Conservation (phyloP, 2,329 filamentous ascomycete genomes). For the Paecilomyces sp. region DNA sequence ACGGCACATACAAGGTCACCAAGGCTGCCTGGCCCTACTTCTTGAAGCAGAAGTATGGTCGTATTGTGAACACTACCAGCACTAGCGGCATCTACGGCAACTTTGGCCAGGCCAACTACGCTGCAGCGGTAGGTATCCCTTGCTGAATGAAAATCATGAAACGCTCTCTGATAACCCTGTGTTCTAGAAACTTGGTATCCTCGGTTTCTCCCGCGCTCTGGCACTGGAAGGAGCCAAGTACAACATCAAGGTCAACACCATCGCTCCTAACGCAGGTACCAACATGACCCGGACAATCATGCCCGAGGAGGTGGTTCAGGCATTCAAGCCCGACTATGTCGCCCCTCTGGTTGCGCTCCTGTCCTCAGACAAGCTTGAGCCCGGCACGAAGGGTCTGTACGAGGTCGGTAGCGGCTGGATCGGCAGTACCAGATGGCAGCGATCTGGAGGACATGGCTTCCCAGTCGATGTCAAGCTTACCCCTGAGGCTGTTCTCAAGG, state of each 20-base stretch:
- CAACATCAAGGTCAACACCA: conserved; percentile 97
- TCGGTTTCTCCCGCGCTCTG: conserved; percentile 88
- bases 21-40: conserved; percentile 98
- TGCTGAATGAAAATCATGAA: conserved; percentile 7
- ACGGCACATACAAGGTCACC: conserved; percentile 92
- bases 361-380: conserved; percentile 76
- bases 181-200: conserved; percentile 73
- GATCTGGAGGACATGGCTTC: conserved; percentile 83
- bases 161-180: conserved; percentile 3
- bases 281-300: conserved; percentile 90
- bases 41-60: conserved; percentile 97
- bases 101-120: conserved; percentile 97
- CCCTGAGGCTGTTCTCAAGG: conserved; percentile 71
- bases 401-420: conserved; percentile 95
- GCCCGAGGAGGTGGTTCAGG: conserved; percentile 95
- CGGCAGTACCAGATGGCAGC: conserved; percentile 89
- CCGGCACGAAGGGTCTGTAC: conserved; percentile 79
- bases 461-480: conserved; percentile 75
- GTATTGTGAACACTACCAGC: conserved; percentile 92
- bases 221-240: conserved; percentile 92
- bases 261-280: conserved; percentile 94
- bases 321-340: conserved; percentile 98
- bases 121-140: conserved; percentile 62
- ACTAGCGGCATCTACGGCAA: conserved; percentile 98
- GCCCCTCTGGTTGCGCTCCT: conserved; percentile 86